Percentiles rank a stretch among this genome's conserved stretches.
phyloP scores from a whole-genome alignment of 1,284 basidiomycete species.

The Moesziomyces sp. region DNA sequence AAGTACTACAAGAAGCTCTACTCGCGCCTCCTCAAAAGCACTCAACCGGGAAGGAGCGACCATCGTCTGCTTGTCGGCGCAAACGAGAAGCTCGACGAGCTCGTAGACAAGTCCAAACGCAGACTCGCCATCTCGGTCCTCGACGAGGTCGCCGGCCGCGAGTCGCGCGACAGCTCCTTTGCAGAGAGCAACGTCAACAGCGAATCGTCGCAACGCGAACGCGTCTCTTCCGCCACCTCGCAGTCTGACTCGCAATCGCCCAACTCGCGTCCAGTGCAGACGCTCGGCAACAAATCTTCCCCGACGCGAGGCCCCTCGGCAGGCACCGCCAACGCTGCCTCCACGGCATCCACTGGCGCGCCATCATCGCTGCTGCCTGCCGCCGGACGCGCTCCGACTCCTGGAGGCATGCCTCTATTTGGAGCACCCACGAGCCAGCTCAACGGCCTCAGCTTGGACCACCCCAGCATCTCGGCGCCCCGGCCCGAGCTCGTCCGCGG shows the following conservation, averaged over 20 bases:
- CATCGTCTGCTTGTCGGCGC: slow-evolving; percentile 83
- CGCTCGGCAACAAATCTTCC: slow-evolving; percentile 12
- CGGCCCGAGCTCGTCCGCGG: slow-evolving; percentile 36
- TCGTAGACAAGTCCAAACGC: slow-evolving; percentile 75
- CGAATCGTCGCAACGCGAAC: slow-evolving; percentile 38
- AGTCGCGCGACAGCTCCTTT: slow-evolving; percentile 47
- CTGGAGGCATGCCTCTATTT: slow-evolving; percentile 21
- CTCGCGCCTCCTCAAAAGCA: slow-evolving; percentile 84
- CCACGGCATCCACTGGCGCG: slow-evolving; percentile 3
- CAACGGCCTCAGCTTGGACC: slow-evolving; percentile 25
- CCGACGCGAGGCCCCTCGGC: slow-evolving; percentile 6
- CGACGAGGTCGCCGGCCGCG: slow-evolving; percentile 42
- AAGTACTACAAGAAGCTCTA: slow-evolving; percentile 95
- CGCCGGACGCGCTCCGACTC: slow-evolving; percentile 22
- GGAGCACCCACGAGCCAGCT: slow-evolving; percentile 24
- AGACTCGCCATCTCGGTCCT: slow-evolving; percentile 47
- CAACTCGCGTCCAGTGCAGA: slow-evolving; percentile 21
- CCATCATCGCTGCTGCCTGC: slow-evolving; percentile 8
- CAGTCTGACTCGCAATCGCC: slow-evolving; percentile 35
- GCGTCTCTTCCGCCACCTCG: slow-evolving; percentile 56
- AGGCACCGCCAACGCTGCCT: slow-evolving; percentile 11
- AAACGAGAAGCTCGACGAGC: slow-evolving; percentile 80
- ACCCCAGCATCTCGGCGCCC: slow-evolving; percentile 14
- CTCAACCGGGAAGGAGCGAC: slow-evolving; percentile 86
- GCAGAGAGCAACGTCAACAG: slow-evolving; percentile 47